These are phyloP conservation scores for Macrocybe gigantea DNA, from an alignment of 768 basidiomycete species.

Conservation along the genomic window DNA sequence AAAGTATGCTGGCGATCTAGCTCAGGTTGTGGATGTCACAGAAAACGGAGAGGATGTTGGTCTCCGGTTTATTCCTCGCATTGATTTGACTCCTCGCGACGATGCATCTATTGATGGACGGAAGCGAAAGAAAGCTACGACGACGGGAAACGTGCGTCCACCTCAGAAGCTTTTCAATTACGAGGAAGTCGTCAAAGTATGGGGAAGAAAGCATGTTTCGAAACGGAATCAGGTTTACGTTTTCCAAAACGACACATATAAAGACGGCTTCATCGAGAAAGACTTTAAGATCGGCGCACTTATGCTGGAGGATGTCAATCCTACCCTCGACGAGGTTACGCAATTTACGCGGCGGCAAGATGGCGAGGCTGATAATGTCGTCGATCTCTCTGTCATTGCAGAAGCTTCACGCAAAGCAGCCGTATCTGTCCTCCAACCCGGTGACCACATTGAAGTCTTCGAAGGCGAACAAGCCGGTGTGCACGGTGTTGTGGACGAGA, in stretches of 20 bases:
- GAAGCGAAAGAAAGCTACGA: slow-evolving; percentile 69
- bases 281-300: slow-evolving; percentile 82
- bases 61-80: slow-evolving; percentile 93
- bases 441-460: slow-evolving; percentile 95
- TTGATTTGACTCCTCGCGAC: slow-evolving; percentile 90
- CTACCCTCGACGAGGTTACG: slow-evolving; percentile 94
- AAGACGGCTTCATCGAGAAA: slow-evolving; percentile 94
- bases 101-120: slow-evolving; percentile 57
- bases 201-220: slow-evolving; percentile 70
- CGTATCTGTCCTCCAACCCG: slow-evolving; percentile 93
- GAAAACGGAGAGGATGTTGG: slow-evolving; percentile 92
- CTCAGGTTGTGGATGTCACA: slow-evolving; percentile 90
- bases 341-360: slow-evolving; percentile 74
- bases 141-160: slow-evolving; percentile 64
- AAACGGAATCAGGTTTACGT: slow-evolving; percentile 73
- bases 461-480: slow-evolving; percentile 95
- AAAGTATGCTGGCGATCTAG: slow-evolving; percentile 91
- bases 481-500: slow-evolving; percentile 87
- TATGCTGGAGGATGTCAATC: slow-evolving; percentile 84
- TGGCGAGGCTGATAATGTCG: slow-evolving; percentile 55
- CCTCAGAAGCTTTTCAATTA: slow-evolving; percentile 91
- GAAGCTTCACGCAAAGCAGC: slow-evolving; percentile 89
- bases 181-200: slow-evolving; percentile 86
- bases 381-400: slow-evolving; percentile 87
- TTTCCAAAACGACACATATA: slow-evolving; percentile 91